Percentiles rank a stretch among this genome's conserved stretches.
phyloP scores from a whole-genome alignment of 2,329 filamentous ascomycete species.

The Thielaviopsis punctulata region DNA sequence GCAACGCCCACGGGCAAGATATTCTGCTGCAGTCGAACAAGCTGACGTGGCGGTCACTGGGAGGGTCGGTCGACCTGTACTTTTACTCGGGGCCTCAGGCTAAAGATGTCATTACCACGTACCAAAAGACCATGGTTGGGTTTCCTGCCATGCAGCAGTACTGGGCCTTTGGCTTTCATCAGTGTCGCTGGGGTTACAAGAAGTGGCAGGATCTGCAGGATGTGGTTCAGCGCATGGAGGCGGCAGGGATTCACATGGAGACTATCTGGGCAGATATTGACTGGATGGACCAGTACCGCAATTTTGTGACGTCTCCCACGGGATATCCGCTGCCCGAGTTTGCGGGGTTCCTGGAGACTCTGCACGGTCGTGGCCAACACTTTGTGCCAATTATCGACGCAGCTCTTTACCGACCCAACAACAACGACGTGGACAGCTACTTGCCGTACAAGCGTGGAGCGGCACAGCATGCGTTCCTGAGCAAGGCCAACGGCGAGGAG shows the following conservation, averaged over 20 bases:
- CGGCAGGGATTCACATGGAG: conserved; percentile 50
- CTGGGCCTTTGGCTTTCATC: conserved; percentile 66
- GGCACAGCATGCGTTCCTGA: conserved; percentile 33
- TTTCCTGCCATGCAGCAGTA: conserved; percentile 67
- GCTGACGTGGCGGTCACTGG: conserved; percentile 57
- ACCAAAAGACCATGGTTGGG: conserved; percentile 49
- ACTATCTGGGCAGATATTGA: conserved; percentile 61
- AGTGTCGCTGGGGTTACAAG: conserved; percentile 58
- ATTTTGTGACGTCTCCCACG: conserved; percentile 48
- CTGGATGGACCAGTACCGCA: conserved; percentile 39
- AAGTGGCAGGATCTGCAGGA: conserved; percentile 53
- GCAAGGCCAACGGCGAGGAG: conserved; percentile 38
- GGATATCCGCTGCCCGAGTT: conserved; percentile 8
- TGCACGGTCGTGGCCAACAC: conserved; percentile 49
- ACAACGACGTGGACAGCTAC: conserved; percentile 45
- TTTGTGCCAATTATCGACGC: conserved; percentile 62
- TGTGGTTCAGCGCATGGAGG: conserved; percentile 49
- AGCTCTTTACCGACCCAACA: conserved; percentile 52
- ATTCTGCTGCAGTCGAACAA: conserved; percentile 44
- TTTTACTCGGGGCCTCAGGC: conserved; percentile 60
- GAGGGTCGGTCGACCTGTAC: conserved; percentile 63
- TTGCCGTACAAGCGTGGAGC: conserved; percentile 44
- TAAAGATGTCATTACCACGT: conserved; percentile 50
- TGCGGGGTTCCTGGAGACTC: conserved; percentile 31
- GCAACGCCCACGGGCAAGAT: conserved; percentile 64